Base-by-base conservation (phyloP, 768 basidiomycete genomes). In the Leccinum broughii region DNA sequence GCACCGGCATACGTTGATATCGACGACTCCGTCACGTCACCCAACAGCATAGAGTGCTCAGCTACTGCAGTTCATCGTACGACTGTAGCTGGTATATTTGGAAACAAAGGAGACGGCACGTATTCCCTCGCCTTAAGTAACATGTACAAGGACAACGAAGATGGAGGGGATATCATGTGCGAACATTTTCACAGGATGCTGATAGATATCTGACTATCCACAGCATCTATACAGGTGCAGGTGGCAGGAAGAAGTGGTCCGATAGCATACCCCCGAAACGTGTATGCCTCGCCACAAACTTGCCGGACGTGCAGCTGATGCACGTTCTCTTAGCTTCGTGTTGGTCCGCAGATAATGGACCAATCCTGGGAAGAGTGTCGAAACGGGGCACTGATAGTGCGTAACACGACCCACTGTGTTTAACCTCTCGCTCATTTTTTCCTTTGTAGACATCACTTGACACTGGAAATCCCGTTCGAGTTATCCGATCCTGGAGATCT, bases 151-250 rank as follows among this genome's bases (percentile, higher is more conserved):
- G 71, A 74, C 34, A 49, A 72, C 24, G 59, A 69, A 44, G 71
- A 72, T 41, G 59, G 58, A 0, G 71, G 71, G 1, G 67, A 72
- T 20, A 52, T 68, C 3, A 61, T 74, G 73, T 74, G 55, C 35
- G 67, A 2, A 51, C 9, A 14, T 32, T 51, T 52, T 51, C 15
- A 6, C 24, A 7, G 14, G 26, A 62, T 15, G 6, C 26, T n/a
- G 3, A 34, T n/a, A 0, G n/a, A 2, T 20, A 6, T 35, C 61
- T 64, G 44, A 62, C 32, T 32, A 20, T 55, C 30, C 34, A 22
- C 34, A 72, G 72, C 13, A 62, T 75, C 17, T 73, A 73, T 48
- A 73, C 71, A 13, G 72, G 72, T 6, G 5, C 52, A 54, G 71
- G 71, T 6, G 71, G 71, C 22, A 62, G 68, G 61, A 9, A 63